Base-by-base conservation (phyloP, 495 filamentous ascomycete species). In the Articulospora tetracladia region DNA sequence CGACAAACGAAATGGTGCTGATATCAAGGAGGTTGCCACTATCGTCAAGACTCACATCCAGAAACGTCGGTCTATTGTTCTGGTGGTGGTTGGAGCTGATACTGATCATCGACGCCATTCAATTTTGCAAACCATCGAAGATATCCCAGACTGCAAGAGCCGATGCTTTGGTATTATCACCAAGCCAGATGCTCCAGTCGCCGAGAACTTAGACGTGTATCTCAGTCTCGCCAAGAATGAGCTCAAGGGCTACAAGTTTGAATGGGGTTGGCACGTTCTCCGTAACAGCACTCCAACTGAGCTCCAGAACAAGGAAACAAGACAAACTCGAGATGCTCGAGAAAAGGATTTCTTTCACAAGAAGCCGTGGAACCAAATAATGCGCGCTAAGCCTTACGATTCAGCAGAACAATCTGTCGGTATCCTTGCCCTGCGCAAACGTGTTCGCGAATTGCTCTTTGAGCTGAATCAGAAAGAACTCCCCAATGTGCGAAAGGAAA, bases 201-300 rank as follows among this genome's bases (percentile, higher is more conserved):
- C 78, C 6, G 66, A 62, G 1, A 79, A 71, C n/a, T 79, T 90
- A 57, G 57, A 58, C 0, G 65, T 65, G 4, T 88, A 78, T 62
- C 66, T 88, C 3, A 69, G 77, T 2, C 71, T 86, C 1, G 74
- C 83, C n/a, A 36, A 55, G 10, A 55, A 55, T 36, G 32, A 55
- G 32, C 78, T 90, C 44, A 71, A 84, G 15, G 66, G 64, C 17
- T 36, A 22, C 10, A 36, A 55, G 25, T 80, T 92, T 41, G 70
- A 78, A 22, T 77, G 89, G 0, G 87, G 85, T 3, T 91, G 85
- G 86, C 84, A 90, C 68, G 79, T 85, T 6, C 28, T 55, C 7
- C 28, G 32, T 1, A 55, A 55, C 30, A 36, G 80, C 2, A 68
- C 68, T 11, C 79, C 78, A 55, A 66, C 76, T 7, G 76, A 80